Evolutionary conservation across 2,329 filamentous ascomycete genomes (phyloP).

Genomic region (Fusarium acutatum): DNA sequence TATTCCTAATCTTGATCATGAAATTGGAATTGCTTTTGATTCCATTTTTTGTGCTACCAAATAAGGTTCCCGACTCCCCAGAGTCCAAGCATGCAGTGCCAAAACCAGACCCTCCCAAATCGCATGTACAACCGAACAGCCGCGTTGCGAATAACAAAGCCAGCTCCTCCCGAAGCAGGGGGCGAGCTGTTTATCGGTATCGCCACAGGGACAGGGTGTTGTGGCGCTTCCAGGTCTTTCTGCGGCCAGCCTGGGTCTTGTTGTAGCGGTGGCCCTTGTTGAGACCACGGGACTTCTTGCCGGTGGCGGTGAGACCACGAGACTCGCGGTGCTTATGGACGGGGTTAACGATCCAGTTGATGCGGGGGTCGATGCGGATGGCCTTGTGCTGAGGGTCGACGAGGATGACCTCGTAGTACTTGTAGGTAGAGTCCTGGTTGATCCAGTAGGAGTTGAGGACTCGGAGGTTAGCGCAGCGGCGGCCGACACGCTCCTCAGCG

Average conservation of each 20-base stretch:
- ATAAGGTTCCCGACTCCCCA: slow-evolving; percentile 44
- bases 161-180: slow-evolving; percentile 1
- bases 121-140: slow-evolving; percentile 28
- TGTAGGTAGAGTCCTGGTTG: slow-evolving; percentile 99
- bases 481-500: slow-evolving; percentile 99
- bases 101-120: slow-evolving; percentile 44
- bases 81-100: slow-evolving; percentile 45
- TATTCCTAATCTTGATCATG: slow-evolving; percentile 38
- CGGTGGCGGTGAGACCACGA: slow-evolving; percentile 95
- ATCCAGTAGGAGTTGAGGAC: slow-evolving; percentile 99
- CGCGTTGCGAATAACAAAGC: slow-evolving; percentile 9
- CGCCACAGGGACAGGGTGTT: slow-evolving; percentile 99
- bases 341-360: slow-evolving; percentile 99
- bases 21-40: slow-evolving; percentile 44
- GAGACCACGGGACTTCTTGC: slow-evolving; percentile 99
- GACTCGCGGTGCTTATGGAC: slow-evolving; percentile 99
- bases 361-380: slow-evolving; percentile 97
- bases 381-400: slow-evolving; percentile 99
- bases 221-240: slow-evolving; percentile 99
- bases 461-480: slow-evolving; percentile 97
- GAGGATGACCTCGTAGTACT: slow-evolving; percentile 99
- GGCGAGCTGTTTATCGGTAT: slow-evolving; percentile 76
- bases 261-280: slow-evolving; percentile 99
- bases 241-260: slow-evolving; percentile 95
- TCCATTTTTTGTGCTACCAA: slow-evolving; percentile 46